Conservation (phyloP, 2,329 filamentous ascomycete genomes). For the Clarireedia paspali region DNA sequence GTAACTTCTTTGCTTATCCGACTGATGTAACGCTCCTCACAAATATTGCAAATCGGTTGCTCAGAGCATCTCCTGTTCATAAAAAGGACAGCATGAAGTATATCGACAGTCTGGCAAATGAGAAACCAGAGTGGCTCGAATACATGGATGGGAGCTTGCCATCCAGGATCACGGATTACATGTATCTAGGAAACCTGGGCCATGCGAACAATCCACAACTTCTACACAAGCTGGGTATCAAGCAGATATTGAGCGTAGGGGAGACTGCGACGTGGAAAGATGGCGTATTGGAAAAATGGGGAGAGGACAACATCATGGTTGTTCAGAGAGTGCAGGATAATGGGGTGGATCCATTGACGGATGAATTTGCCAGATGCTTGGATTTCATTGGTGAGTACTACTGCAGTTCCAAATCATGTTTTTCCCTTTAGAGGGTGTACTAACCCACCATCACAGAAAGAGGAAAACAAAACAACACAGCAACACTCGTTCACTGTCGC, state of each 20-base stretch:
- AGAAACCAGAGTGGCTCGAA: slow-evolving; percentile 72
- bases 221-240: slow-evolving; percentile 71
- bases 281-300: slow-evolving; percentile 64
- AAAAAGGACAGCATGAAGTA: slow-evolving; percentile 43
- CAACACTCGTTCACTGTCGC: slow-evolving; percentile 91
- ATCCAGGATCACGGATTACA: slow-evolving; percentile 81
- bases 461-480: slow-evolving; percentile 67
- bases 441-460: slow-evolving; percentile 48
- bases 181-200: slow-evolving; percentile 89
- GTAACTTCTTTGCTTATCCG: slow-evolving; percentile 95
- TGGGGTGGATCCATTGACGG: slow-evolving; percentile 83
- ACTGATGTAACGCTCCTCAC: slow-evolving; percentile 81
- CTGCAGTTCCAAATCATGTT: no score
- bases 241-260: slow-evolving; percentile 83
- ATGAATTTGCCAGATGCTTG: slow-evolving; percentile 78
- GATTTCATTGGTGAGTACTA: slow-evolving; percentile 76
- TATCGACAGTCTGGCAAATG: slow-evolving; percentile 42
- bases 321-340: slow-evolving; percentile 92
- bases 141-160: slow-evolving; percentile 86
- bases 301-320: slow-evolving; percentile 67
- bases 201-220: slow-evolving; percentile 93
- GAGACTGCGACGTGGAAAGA: slow-evolving; percentile 79
- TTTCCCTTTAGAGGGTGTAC: background rate
- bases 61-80: slow-evolving; percentile 58
- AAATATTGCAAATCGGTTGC: slow-evolving; percentile 65